These are phyloP conservation scores for Trypanosomatidae sp. DNA, from an alignment of 208 protist species.

Conservation along the genomic window DNA sequence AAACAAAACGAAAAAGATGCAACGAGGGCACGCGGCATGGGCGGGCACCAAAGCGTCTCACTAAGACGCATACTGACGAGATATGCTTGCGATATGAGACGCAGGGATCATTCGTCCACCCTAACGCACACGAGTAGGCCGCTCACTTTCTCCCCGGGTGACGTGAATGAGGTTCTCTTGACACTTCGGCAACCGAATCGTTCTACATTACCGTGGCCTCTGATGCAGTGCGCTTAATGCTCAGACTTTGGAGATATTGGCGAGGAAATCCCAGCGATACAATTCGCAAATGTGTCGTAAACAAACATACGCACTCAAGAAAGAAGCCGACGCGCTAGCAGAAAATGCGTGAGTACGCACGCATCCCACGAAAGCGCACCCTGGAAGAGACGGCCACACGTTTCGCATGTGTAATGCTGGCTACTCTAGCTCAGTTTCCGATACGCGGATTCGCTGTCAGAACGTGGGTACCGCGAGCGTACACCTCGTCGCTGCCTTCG, in stretches of 20 bases:
- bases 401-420: not conserved
- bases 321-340: not conserved
- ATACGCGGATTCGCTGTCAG: constrained; percentile 14
- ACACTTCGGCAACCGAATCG: not conserved
- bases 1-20: not conserved
- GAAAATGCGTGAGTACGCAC: not conserved
- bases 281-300: not conserved
- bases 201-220: not conserved
- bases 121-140: not conserved
- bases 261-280: not conserved
- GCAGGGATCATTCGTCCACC: not conserved
- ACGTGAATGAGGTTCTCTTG: not conserved
- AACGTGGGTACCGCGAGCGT: constrained; percentile 75
- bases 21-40: not conserved
- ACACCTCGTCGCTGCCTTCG: constrained; percentile 51
- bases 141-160: not conserved
- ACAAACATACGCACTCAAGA: not conserved
- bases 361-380: not conserved
- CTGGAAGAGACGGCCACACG: not conserved
- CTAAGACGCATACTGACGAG: not conserved
- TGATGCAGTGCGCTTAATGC: not conserved
- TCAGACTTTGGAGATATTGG: not conserved
- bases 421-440: not conserved
- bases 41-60: not conserved
- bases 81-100: not conserved